Evolutionary conservation across 2,329 filamentous ascomycete species (phyloP).

Genomic region (Bipolaris bicolor): DNA sequence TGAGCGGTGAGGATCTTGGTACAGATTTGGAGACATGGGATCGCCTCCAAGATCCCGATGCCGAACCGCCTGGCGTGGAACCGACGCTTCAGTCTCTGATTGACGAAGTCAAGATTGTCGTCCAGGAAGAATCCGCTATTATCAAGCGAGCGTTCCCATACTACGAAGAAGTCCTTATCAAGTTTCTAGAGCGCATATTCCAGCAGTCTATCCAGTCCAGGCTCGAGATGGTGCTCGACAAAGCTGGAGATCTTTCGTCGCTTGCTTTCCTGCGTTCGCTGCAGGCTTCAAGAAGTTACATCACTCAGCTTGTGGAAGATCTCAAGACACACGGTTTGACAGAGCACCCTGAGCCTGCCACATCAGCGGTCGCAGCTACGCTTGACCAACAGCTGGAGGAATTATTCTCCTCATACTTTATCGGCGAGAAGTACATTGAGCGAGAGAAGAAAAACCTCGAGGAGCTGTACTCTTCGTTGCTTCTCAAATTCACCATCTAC

Average conservation of each 20-base stretch:
- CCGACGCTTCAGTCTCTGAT: slow-evolving; percentile 88
- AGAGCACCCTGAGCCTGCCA: slow-evolving; percentile 90
- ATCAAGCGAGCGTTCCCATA: slow-evolving; percentile 97
- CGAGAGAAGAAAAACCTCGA: slow-evolving; percentile 72
- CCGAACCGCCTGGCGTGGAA: slow-evolving; percentile 88
- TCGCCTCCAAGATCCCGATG: slow-evolving; percentile 89
- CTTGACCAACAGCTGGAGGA: slow-evolving; percentile 73
- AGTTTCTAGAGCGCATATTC: slow-evolving; percentile 94
- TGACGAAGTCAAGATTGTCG: slow-evolving; percentile 92
- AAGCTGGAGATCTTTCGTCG: slow-evolving; percentile 89
- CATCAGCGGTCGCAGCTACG: slow-evolving; percentile 76
- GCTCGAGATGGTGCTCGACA: slow-evolving; percentile 93
- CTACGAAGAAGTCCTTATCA: slow-evolving; percentile 89
- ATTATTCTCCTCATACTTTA: slow-evolving; percentile 69
- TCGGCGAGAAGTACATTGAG: slow-evolving; percentile 69
- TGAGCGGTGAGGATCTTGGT: slow-evolving; percentile 84
- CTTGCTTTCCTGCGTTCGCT: slow-evolving; percentile 88
- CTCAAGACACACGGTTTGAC: slow-evolving; percentile 93
- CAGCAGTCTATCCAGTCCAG: slow-evolving; percentile 98
- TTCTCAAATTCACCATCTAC: slow-evolving; percentile 97
- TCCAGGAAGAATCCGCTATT: slow-evolving; percentile 96
- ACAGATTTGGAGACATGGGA: slow-evolving; percentile 82
- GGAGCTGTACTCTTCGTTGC: slow-evolving; percentile 84
- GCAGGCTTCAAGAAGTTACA: slow-evolving; percentile 89
- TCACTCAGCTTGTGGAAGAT: slow-evolving; percentile 86